Evolutionary conservation across 2,329 filamentous ascomycete genomes (phyloP).

Genomic region (Cercospora sp.): DNA sequence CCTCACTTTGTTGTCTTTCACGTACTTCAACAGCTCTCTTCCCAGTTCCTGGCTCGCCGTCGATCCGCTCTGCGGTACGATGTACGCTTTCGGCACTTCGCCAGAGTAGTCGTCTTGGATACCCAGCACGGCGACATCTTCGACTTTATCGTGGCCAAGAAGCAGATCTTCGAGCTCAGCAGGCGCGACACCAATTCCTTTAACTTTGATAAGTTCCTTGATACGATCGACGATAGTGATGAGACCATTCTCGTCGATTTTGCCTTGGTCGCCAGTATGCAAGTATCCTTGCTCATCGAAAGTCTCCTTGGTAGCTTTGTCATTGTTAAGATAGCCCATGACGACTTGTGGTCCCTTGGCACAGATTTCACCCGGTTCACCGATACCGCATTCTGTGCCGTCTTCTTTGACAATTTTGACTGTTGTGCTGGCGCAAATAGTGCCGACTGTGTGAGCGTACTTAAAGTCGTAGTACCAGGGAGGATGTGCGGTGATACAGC

Average conservation of each 20-base stretch:
- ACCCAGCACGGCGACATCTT: constrained; percentile 53
- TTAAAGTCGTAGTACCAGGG: constrained; percentile 57
- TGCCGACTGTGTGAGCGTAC: constrained; percentile 58
- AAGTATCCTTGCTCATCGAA: constrained; percentile 50
- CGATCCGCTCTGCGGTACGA: constrained; percentile 36
- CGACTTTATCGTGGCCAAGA: constrained; percentile 49
- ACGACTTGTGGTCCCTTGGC: constrained; percentile 56
- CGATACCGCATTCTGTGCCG: constrained; percentile 54
- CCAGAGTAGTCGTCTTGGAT: constrained; percentile 45
- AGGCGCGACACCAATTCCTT: constrained; percentile 55
- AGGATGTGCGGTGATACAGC: constrained; percentile 63
- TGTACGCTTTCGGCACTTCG: constrained; percentile 39
- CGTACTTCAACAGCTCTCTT: constrained; percentile 44
- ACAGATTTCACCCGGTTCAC: constrained; percentile 57
- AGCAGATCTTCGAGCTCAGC: constrained; percentile 53
- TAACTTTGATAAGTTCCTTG: constrained; percentile 56
- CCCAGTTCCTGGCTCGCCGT: constrained; percentile 37
- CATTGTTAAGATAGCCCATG: constrained; percentile 55
- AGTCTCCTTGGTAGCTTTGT: constrained; percentile 50
- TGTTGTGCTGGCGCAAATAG: constrained; percentile 59
- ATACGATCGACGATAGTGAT: constrained; percentile 58
- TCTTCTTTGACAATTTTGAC: constrained; percentile 61
- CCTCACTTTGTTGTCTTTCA: constrained; percentile 44
- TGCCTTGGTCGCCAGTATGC: constrained; percentile 54
- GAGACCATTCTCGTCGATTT: constrained; percentile 41